A percentile compares a stretch with the other conserved stretches of the same genome.
Conservation (phyloP, 768 basidiomycete species). For the Lactifluus hygrophoroides region DNA sequence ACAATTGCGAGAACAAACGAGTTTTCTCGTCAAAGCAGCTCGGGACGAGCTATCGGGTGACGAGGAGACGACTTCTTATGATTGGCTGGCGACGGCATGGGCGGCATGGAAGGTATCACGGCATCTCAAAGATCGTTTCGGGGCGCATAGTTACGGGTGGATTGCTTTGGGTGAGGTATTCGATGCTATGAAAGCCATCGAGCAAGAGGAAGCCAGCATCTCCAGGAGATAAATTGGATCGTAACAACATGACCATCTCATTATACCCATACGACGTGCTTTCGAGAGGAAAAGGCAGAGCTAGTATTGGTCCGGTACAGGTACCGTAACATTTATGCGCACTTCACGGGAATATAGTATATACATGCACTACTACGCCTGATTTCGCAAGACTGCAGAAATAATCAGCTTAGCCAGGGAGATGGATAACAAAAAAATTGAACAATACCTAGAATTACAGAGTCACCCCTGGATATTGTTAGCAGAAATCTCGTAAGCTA, state of each 20-base stretch:
- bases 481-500: conserved; percentile 13
- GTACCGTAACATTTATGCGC: background rate
- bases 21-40: conserved; percentile 41
- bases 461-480: conserved; percentile 66
- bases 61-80: conserved; percentile 32
- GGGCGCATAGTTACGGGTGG: conserved; percentile 56
- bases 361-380: conserved; percentile 32
- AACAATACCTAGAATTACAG: conserved; percentile 81
- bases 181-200: conserved; percentile 39
- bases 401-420: conserved; percentile 25
- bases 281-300: background rate
- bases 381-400: conserved; percentile 61
- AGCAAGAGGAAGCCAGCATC: conserved; percentile 28
- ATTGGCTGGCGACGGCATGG: conserved; percentile 44
- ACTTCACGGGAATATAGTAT: background rate
- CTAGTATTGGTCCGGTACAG: conserved; percentile 1
- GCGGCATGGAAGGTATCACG: conserved; percentile 44
- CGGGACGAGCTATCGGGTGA: conserved; percentile 44
- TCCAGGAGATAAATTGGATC: conserved; percentile 1
- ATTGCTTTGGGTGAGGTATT: conserved; percentile 50
- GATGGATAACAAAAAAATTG: conserved; percentile 23
- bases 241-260: background rate
- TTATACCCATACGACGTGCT: background rate
- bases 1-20: conserved; percentile 46
- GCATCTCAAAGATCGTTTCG: conserved; percentile 35